Evolutionary conservation across 148 eudicot genomes (phyloP).

Genomic region (Chenopodium album): DNA sequence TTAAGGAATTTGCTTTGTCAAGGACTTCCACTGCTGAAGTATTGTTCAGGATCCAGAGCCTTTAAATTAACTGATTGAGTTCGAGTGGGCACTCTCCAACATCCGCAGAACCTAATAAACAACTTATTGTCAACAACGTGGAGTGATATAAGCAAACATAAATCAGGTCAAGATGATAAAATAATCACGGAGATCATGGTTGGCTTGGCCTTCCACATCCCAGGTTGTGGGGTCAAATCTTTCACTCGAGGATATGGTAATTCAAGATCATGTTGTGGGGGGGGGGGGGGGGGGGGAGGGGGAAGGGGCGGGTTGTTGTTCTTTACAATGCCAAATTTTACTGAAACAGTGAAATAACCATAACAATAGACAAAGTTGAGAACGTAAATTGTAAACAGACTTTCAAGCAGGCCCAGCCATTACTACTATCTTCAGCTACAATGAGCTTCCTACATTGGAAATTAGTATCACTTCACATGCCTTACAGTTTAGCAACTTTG

Average conservation of each 20-base stretch:
- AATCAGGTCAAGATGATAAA: neutral
- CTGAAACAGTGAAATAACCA: neutral
- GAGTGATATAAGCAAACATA: neutral
- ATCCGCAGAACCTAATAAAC: slow-evolving; percentile 63
- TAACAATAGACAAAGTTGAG: neutral
- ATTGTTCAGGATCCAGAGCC: slow-evolving; percentile 4
- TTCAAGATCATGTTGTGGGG: too few relatives aligned
- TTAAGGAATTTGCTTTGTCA: neutral
- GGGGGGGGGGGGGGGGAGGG: neutral
- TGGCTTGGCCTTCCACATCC: neutral
- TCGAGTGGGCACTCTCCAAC: slow-evolving; percentile 45
- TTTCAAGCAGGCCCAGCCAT: neutral
- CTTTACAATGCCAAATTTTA: neutral
- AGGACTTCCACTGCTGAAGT: slow-evolving; percentile 1
- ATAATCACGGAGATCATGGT: neutral
- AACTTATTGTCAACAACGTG: neutral
- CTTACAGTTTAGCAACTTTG: neutral
- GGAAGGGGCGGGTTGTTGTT: neutral
- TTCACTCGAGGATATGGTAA: too few relatives aligned
- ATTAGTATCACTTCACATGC: neutral
- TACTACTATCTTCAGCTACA: neutral
- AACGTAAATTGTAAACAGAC: too few relatives aligned
- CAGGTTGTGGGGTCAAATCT: neutral
- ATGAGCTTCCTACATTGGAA: neutral
- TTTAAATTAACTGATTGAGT: slow-evolving; percentile 8